Percentiles rank a stretch among this genome's conserved stretches.
These are phyloP conservation scores for Ceratocystis alfenasii DNA, from an alignment of 2,329 filamentous ascomycete genomes.

Conservation along the genomic window DNA sequence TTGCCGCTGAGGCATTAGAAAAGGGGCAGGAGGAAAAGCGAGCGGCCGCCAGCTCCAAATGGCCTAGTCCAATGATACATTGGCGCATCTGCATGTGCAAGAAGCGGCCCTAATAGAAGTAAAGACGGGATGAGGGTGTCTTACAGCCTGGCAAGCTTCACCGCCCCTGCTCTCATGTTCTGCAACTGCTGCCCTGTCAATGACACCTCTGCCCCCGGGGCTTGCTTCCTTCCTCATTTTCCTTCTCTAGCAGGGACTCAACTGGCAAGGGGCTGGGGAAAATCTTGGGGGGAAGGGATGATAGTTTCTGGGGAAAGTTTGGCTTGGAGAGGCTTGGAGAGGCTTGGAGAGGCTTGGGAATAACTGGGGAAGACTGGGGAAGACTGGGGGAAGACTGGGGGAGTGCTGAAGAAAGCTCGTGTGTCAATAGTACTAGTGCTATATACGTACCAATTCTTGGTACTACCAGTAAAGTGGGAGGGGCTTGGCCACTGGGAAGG, in stretches of 20 bases:
- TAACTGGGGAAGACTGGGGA: neutral
- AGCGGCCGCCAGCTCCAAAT: neutral
- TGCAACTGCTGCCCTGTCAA: conserved; percentile 1
- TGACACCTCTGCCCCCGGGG: neutral
- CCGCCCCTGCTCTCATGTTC: neutral
- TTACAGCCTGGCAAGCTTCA: neutral
- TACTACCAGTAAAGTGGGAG: neutral
- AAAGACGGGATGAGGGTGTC: neutral
- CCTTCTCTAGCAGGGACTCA: neutral
- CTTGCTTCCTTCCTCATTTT: neutral
- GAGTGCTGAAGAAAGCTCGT: neutral
- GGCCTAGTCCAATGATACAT: neutral
- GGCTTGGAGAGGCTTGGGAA: neutral
- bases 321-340: neutral
- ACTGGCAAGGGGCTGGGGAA: neutral
- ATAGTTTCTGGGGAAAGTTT: neutral
- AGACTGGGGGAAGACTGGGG: neutral
- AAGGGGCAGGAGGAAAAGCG: neutral
- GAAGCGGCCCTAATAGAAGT: neutral
- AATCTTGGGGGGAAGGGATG: neutral
- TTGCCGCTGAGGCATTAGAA: neutral
- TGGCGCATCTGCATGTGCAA: neutral
- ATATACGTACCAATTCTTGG: too few species aligned
- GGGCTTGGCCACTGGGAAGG: neutral
- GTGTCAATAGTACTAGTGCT: neutral